Conservation (phyloP, 2,329 filamentous ascomycete species). For the Fusarium citri region DNA sequence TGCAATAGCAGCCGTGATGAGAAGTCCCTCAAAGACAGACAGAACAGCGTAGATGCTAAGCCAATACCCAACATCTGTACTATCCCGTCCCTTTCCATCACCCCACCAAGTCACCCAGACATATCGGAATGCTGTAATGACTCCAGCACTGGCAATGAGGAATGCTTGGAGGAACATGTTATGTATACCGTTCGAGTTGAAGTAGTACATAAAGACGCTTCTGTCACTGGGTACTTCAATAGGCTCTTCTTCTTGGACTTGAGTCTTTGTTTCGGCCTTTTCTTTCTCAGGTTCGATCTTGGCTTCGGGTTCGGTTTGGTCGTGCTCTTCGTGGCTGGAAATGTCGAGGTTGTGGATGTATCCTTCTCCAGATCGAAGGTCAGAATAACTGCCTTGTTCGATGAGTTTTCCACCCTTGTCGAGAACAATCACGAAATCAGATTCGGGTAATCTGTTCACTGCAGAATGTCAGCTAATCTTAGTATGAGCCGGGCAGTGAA, state of each 20-base stretch:
- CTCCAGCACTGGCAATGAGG: slow-evolving; percentile 31
- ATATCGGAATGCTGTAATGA: slow-evolving; percentile 43
- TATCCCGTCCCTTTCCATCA: slow-evolving; percentile 44
- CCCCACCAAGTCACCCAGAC: slow-evolving; percentile 51
- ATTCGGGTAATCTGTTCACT: slow-evolving; percentile 52
- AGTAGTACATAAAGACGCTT: slow-evolving; percentile 48
- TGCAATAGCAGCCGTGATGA: slow-evolving; percentile 46
- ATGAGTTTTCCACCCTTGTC: slow-evolving; percentile 53
- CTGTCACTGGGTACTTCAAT: slow-evolving; percentile 34
- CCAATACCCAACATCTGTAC: slow-evolving; percentile 47
- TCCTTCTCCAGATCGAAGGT: slow-evolving; percentile 51
- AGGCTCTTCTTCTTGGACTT: slow-evolving; percentile 1
- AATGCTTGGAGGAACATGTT: slow-evolving; percentile 35
- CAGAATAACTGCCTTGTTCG: slow-evolving; percentile 55
- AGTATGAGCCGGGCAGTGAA: neutral
- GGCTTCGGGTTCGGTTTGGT: neutral
- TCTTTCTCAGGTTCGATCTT: neutral
- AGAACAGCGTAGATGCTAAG: slow-evolving; percentile 45
- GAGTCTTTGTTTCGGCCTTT: neutral
- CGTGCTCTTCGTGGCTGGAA: slow-evolving; percentile 38
- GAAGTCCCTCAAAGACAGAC: slow-evolving; percentile 40
- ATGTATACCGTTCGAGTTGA: slow-evolving; percentile 37
- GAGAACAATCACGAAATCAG: slow-evolving; percentile 60
- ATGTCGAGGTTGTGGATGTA: slow-evolving; percentile 55
- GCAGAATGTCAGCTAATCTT: neutral